Conservation (phyloP, 331 rosid species). For the Stylosanthes scabra region DNA sequence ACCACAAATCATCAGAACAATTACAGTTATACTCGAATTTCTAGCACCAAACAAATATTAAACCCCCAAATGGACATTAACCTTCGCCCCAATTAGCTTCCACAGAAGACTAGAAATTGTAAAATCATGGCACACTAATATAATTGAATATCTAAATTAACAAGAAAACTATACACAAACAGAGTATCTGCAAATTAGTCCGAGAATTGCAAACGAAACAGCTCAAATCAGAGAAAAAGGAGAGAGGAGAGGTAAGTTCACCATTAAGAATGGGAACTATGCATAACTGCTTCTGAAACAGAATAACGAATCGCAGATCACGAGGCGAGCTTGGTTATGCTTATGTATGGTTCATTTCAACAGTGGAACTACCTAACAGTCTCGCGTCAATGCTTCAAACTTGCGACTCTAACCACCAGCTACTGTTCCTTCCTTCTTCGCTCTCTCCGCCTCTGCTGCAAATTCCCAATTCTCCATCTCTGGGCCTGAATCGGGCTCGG, state of each 20-base stretch:
- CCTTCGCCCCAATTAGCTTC: slow-evolving; percentile 9
- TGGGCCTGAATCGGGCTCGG: slow-evolving; percentile 19
- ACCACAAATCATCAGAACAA: not conserved
- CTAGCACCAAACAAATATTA: slow-evolving; percentile 22
- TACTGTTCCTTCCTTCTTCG: not conserved
- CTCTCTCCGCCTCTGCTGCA: not conserved
- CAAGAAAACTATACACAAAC: slow-evolving; percentile 6
- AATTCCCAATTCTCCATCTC: not conserved
- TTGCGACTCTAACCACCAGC: slow-evolving; percentile 10
- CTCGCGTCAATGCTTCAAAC: slow-evolving; percentile 29
- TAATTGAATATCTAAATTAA: not conserved
- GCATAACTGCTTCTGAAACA: slow-evolving; percentile 1
- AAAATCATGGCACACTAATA: not conserved
- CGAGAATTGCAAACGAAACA: not conserved
- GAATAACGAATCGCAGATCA: slow-evolving; percentile 38
- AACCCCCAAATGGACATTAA: slow-evolving; percentile 10
- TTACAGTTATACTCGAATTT: slow-evolving; percentile 21
- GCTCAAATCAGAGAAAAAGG: not conserved
- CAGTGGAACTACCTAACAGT: slow-evolving; percentile 42
- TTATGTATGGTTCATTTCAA: not conserved
- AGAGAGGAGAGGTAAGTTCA: not conserved
- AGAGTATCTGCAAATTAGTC: not conserved
- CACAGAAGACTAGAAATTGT: slow-evolving; percentile 14
- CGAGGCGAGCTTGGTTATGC: not conserved
- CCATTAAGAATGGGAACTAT: slow-evolving; percentile 31